A percentile compares a stretch with the other conserved stretches of the same genome.
Conservation (phyloP, 371 early-diverging fungal genomes). For the Mucor mucedo region DNA sequence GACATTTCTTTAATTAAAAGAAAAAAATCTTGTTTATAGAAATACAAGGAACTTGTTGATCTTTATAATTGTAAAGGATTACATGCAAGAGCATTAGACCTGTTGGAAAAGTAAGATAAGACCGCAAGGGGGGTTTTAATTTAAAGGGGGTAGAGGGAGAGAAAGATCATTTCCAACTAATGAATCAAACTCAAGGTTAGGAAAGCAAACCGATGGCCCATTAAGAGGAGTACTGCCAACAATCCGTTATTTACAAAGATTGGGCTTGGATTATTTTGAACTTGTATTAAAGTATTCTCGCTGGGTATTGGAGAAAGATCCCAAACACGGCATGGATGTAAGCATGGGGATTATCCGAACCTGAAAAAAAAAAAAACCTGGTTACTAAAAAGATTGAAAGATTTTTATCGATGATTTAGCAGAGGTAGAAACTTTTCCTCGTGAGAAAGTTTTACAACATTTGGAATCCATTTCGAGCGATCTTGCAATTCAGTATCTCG, state of each 20-base stretch:
- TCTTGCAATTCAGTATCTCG: constrained; percentile 76
- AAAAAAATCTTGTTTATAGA: constrained; percentile 40
- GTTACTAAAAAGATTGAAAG: constrained; percentile 33
- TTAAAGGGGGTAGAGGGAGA: too few species aligned
- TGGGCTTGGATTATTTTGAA: constrained; percentile 76
- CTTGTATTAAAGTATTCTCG: constrained; percentile 81
- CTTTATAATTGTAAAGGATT: constrained; percentile 88
- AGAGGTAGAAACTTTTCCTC: constrained; percentile 60
- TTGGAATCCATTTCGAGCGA: constrained; percentile 66
- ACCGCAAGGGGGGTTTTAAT: background rate
- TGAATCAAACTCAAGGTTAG: constrained; percentile 37
- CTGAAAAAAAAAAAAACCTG: constrained; percentile 17
- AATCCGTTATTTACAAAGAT: constrained; percentile 76
- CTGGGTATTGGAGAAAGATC: constrained; percentile 77
- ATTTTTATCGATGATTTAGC: constrained; percentile 80
- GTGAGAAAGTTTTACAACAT: constrained; percentile 59
- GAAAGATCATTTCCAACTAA: background rate
- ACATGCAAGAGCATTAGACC: constrained; percentile 84
- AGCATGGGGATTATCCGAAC: too few species aligned
- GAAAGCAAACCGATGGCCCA: constrained; percentile 55
- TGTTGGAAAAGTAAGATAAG: constrained; percentile 58
- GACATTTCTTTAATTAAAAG: background rate
- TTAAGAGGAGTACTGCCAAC: constrained; percentile 70
- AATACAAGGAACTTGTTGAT: constrained; percentile 87
- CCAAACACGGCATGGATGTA: constrained; percentile 78